These are phyloP conservation scores for Cruciata laevipes DNA, from an alignment of 257 asterid genomes.

Conservation along the genomic window DNA sequence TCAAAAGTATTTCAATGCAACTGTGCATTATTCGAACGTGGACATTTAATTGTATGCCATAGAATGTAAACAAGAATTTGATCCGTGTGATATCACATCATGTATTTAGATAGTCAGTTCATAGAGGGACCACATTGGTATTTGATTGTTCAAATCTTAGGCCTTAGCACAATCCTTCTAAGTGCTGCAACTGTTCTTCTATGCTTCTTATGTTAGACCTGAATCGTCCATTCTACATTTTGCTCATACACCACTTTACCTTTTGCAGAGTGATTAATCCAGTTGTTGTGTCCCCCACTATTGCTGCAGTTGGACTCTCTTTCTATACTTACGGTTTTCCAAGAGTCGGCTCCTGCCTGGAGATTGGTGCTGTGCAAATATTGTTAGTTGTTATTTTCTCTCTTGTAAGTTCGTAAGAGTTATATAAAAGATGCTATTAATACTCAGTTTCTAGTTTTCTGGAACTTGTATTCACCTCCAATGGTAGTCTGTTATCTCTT, in stretches of 20 bases:
- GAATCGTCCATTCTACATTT: not conserved
- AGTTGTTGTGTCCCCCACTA: slow-evolving; percentile 88
- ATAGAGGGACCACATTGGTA: not conserved
- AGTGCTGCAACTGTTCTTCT: not conserved
- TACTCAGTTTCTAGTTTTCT: not conserved
- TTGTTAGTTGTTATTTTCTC: slow-evolving; percentile 70
- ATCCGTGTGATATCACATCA: not conserved
- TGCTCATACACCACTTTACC: slow-evolving; percentile 12
- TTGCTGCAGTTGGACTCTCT: slow-evolving; percentile 98
- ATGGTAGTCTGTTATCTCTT: slow-evolving; percentile 1
- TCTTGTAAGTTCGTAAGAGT: slow-evolving; percentile 56
- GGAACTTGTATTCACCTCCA: not conserved
- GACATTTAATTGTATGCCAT: too few species aligned
- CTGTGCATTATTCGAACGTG: too few species aligned
- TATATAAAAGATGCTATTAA: not conserved
- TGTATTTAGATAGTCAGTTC: not conserved
- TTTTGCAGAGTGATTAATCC: slow-evolving; percentile 83
- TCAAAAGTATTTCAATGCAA: too few species aligned
- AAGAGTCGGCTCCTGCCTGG: slow-evolving; percentile 83
- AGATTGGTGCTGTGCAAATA: slow-evolving; percentile 85
- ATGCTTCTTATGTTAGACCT: not conserved
- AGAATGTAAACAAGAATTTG: not conserved
- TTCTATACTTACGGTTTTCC: slow-evolving; percentile 95
- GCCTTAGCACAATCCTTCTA: not conserved
- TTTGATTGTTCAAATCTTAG: not conserved